phyloP scores from a whole-genome alignment of 1,284 basidiomycete genomes.

The Tylopilus sp. region DNA sequence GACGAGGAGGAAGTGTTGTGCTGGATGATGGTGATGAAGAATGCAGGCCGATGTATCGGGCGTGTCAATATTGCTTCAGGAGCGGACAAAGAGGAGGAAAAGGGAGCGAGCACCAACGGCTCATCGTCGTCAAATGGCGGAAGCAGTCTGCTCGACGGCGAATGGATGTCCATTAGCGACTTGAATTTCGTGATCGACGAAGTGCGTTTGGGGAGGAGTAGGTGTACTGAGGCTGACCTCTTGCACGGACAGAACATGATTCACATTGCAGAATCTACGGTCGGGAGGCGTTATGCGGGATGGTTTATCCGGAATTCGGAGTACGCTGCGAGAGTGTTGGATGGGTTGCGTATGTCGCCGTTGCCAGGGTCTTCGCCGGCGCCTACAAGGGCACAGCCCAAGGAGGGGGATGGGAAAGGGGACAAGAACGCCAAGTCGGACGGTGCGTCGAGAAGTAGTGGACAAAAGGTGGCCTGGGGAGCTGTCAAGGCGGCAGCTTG shows the following conservation, averaged over 20 bases:
- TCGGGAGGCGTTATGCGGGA: slow-evolving; percentile 88
- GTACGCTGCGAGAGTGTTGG: slow-evolving; percentile 80
- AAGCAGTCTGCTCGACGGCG: slow-evolving; percentile 76
- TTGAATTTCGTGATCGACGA: slow-evolving; percentile 94
- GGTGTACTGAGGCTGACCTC: slow-evolving; percentile 5
- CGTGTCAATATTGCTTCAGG: slow-evolving; percentile 35
- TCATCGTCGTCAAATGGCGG: slow-evolving; percentile 12
- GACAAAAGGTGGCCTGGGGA: slow-evolving; percentile 60
- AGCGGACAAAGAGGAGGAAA: slow-evolving; percentile 28
- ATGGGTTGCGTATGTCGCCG: slow-evolving; percentile 70
- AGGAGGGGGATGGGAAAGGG: slow-evolving; percentile 17
- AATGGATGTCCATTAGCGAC: slow-evolving; percentile 87
- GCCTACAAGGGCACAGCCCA: slow-evolving; percentile 15
- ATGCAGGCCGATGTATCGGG: slow-evolving; percentile 73
- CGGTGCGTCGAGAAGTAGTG: slow-evolving; percentile 23
- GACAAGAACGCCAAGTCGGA: slow-evolving; percentile 16
- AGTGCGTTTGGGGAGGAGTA: slow-evolving; percentile 48
- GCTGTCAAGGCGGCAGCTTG: slow-evolving; percentile 44
- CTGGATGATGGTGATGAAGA: slow-evolving; percentile 97
- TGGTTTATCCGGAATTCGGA: slow-evolving; percentile 97
- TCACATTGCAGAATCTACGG: slow-evolving; percentile 90
- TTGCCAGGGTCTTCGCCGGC: slow-evolving; percentile 40
- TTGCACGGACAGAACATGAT: slow-evolving; percentile 78
- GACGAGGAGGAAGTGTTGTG: slow-evolving; percentile 94
- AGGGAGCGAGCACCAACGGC: slow-evolving; percentile 11